A percentile compares a stretch with the other conserved stretches of the same genome.
Evolutionary conservation across 768 basidiomycete genomes (phyloP).

Genomic region (Suillus weaverae): DNA sequence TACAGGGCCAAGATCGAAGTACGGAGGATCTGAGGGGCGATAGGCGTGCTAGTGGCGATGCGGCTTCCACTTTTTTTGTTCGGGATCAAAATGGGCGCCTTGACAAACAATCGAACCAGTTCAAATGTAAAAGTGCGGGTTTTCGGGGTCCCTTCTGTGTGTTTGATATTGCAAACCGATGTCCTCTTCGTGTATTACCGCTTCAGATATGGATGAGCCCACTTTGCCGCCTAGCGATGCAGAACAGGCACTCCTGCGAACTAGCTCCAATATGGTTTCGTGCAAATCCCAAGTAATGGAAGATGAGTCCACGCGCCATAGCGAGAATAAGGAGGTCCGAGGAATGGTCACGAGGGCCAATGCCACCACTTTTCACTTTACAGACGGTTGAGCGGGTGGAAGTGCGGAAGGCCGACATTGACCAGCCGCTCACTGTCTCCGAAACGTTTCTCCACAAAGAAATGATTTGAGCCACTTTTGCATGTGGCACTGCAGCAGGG

Average conservation of each 20-base stretch:
- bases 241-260: neutral
- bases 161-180: neutral
- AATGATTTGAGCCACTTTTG: neutral
- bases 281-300: slow-evolving; percentile 5
- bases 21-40: slow-evolving; percentile 13
- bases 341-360: slow-evolving; percentile 12
- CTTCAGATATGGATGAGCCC: slow-evolving; percentile 20
- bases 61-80: slow-evolving; percentile 3
- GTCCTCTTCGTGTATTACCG: slow-evolving; percentile 9
- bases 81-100: neutral
- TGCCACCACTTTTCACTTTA: slow-evolving; percentile 12
- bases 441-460: slow-evolving; percentile 13
- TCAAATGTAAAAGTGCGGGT: slow-evolving; percentile 16
- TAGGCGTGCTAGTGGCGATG: slow-evolving; percentile 13
- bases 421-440: slow-evolving; percentile 5
- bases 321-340: slow-evolving; percentile 21
- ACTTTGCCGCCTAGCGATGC: slow-evolving; percentile 6
- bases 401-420: slow-evolving; percentile 18
- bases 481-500: slow-evolving; percentile 5
- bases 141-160: slow-evolving; percentile 25
- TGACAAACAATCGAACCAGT: slow-evolving; percentile 18
- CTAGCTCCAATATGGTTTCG: slow-evolving; percentile 3
- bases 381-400: slow-evolving; percentile 14
- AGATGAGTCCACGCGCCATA: slow-evolving; percentile 10
- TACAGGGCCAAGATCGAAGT: slow-evolving; percentile 11